Conservation (phyloP, 768 basidiomycete species). For the Rickenella mellea region DNA sequence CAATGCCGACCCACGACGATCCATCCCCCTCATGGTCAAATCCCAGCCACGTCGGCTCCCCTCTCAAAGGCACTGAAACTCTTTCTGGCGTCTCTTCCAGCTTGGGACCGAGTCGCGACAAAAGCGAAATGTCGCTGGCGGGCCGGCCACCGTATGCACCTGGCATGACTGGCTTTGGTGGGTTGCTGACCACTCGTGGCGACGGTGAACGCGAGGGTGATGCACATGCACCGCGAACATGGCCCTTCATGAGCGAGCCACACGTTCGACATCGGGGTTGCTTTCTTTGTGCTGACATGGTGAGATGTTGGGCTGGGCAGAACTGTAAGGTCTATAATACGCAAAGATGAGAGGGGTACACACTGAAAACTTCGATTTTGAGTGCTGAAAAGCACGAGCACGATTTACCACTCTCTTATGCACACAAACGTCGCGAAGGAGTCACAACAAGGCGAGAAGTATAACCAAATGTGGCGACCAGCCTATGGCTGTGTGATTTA, state of each 20-base stretch:
- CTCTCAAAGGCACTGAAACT: no score
- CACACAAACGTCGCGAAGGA: no score
- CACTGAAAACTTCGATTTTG: not conserved
- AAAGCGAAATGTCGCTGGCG: not conserved
- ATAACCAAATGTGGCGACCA: no score
- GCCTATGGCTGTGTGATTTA: no score
- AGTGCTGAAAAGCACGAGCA: not conserved
- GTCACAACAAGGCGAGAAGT: no score
- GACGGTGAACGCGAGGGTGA: not conserved
- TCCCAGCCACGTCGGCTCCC: no score
- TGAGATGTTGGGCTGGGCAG: not conserved
- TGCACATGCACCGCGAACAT: not conserved
- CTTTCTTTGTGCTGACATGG: not conserved
- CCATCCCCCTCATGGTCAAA: no score
- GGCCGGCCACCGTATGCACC: not conserved
- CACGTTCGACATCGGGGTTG: not conserved
- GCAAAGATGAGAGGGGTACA: not conserved
- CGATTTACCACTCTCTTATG: no score
- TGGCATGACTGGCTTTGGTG: constrained; percentile 1
- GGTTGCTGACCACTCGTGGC: not conserved
- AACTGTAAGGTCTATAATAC: not conserved
- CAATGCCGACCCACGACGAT: no score
- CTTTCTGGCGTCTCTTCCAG: no score
- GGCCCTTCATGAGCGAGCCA: constrained; percentile 1
- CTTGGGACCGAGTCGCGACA: not conserved